A percentile compares a stretch with the other conserved stretches of the same genome.
phyloP scores from a whole-genome alignment of 352 stramenopile species.

The Pythium utonaiense region DNA sequence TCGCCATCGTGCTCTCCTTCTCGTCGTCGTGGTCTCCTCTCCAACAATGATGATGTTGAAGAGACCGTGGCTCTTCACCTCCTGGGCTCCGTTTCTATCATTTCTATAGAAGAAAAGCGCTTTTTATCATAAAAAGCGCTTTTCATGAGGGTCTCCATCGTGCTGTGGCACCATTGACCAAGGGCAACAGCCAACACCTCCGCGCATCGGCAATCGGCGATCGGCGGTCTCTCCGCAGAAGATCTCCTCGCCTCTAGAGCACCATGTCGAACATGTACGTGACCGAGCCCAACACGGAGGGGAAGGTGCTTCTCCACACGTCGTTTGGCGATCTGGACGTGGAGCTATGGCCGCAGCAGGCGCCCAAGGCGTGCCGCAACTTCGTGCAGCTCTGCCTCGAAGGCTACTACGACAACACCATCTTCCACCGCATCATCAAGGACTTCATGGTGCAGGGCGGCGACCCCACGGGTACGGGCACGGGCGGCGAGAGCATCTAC shows the following conservation, averaged over 20 bases:
- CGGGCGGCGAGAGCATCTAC: slow-evolving; percentile 80
- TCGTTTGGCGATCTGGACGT: slow-evolving; percentile 97
- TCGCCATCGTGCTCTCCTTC: slow-evolving; percentile 41
- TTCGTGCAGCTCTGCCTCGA: slow-evolving; percentile 92
- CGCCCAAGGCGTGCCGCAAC: slow-evolving; percentile 92
- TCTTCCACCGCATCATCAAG: slow-evolving; percentile 95
- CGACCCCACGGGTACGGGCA: slow-evolving; percentile 85
- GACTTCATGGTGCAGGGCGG: slow-evolving; percentile 96
- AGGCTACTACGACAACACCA: slow-evolving; percentile 94
- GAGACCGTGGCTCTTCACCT: background rate
- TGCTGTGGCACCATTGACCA: background rate
- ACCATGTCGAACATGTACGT: slow-evolving; percentile 97
- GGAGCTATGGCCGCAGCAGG: slow-evolving; percentile 96
- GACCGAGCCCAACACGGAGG: slow-evolving; percentile 93
- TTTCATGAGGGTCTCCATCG: background rate
- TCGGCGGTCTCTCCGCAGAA: background rate
- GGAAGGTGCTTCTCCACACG: slow-evolving; percentile 96
- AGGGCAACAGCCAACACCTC: background rate
- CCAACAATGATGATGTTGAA: slow-evolving; percentile 6
- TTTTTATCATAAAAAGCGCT: background rate
- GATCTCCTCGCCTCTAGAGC: background rate
- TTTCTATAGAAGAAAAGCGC: background rate
- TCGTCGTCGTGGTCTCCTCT: slow-evolving; percentile 1
- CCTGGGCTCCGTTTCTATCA: background rate
- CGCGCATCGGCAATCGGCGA: background rate